phyloP scores from a whole-genome alignment of 345 rosid species.

The Corymbia maculata region DNA sequence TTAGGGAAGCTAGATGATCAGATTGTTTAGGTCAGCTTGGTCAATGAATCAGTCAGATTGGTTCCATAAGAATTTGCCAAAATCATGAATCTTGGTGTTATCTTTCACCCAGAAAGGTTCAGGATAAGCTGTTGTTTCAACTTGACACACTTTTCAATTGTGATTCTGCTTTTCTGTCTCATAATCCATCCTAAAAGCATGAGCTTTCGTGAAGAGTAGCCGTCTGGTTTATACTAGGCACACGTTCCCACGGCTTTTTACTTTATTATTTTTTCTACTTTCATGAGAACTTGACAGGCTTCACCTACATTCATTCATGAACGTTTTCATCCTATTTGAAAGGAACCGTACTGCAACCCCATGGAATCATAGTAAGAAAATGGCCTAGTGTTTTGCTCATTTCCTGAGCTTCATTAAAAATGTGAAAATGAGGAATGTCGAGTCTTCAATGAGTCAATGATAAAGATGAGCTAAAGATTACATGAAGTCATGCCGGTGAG shows the following conservation, averaged over 20 bases:
- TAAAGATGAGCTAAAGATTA: too few relatives aligned
- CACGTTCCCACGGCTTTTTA: background rate
- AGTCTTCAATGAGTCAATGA: too few relatives aligned
- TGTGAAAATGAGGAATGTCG: background rate
- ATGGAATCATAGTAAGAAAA: background rate
- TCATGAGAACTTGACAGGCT: background rate
- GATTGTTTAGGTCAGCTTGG: background rate
- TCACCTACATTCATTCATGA: background rate
- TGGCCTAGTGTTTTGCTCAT: background rate
- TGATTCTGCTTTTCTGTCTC: background rate
- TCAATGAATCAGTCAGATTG: background rate
- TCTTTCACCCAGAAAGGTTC: background rate
- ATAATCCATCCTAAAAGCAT: background rate
- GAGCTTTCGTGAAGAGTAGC: background rate
- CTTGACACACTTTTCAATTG: background rate
- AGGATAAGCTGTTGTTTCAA: background rate
- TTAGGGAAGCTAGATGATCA: background rate
- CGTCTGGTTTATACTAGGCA: background rate
- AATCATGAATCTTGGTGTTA: background rate
- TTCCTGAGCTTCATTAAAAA: background rate
- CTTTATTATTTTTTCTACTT: background rate
- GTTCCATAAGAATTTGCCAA: background rate
- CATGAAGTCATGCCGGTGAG: background rate
- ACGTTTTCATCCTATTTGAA: background rate
- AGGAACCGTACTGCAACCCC: background rate